Base-by-base conservation (phyloP, 495 filamentous ascomycete genomes). In the Xylaria castorea region DNA sequence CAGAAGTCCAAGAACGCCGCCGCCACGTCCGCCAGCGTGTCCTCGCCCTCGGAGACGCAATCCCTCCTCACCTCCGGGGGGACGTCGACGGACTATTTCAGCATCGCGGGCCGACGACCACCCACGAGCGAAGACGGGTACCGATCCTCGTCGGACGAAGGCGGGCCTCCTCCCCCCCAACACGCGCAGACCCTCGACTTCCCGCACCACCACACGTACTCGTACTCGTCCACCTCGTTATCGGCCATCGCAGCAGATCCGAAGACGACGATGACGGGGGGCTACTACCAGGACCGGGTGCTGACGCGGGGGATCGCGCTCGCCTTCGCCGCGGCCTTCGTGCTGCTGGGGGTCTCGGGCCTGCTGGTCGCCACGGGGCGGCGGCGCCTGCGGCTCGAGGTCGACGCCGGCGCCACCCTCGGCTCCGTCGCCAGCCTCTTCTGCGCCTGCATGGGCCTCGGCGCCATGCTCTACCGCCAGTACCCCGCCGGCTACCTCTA, bases 321-420 rank as follows among this genome's bases (percentile, higher is more conserved):
- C 40, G 82, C 81, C 34, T 89, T 87, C 66, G 71, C 73, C 8
- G 80, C 80, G 0, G 80, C 89, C 0, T 83, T 85, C 38, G 65
- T 88, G n/a, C 81, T 92, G 12, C 82, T 91, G 34, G 70, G 81
- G 66, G 79, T 92, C 32, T 86, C 89, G 1, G 80, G 80, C 11
- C 75, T 89, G 8, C 81, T 92, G 5, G 84, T 89, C 63, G 74
- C 79, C 4, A 88, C 89, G 7, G 88, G 89, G 5, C 80, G 83
- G 5, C 85, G 85, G 68, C 87, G 84, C 76, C 80, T 87, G 67
- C 79, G 82, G 1, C 77, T 86, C 55, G 86, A 89, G 73, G 90
- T 92, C 5, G 89, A 91, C 70, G 85, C 84, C 2, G 91, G 89
- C 27, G 88, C 89, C 38, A 83, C 89, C 9, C 77, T 89, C 25